Evolutionary conservation across 306 rosid species (phyloP), one percentile per base, ranked within the genome.

Genomic region (Pyrus pyrifolia): DNA sequence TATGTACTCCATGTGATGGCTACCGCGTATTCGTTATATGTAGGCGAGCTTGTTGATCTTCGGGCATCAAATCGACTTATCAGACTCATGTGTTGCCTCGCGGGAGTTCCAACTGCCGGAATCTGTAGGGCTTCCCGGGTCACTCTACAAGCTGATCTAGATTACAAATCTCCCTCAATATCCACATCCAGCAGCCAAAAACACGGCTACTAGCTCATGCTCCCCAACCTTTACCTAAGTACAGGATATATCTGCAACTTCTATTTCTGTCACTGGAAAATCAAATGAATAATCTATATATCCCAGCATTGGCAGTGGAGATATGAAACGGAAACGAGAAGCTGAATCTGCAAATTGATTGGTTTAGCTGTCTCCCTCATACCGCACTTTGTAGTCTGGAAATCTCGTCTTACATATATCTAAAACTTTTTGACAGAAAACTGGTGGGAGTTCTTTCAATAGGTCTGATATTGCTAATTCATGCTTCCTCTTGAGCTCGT

Each of bases 401-500:
- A 67, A 75, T 76, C 83, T 80, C 60, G 58, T 76, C 78, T 88
- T 88, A 75, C 90, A 85, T 14, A 63, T 73, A 65, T 63, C 85
- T 76, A 88, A 63, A 73, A 91, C 91, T 78, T 87, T 78, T 52
- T 75, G 81, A 81, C 81, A 60, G 57, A 82, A 75, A 81, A 80
- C 87, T 21, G 85, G 88, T 61, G 89, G 67, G 63, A 91, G 71
- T 76, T 85, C 90, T 62, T 80, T 76, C 69, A 92, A 35, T 76
- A 89, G 68, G 73, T 89, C 86, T 14, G 82, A 79, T 75, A 87
- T 78, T 77, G 73, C 91, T 71, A 82, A 79, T 80, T 87, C 77
- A 82, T 96, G 98, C 59, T 85, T 86, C 89, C 70, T 85, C 84
- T 85, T 85, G 66, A 96, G 84, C 58, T 88, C 91, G 38, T 77